Percentiles rank a stretch among this genome's conserved stretches.
phyloP scores from a whole-genome alignment of 1,139 yeast species.

The Candida buenavistaensis region DNA sequence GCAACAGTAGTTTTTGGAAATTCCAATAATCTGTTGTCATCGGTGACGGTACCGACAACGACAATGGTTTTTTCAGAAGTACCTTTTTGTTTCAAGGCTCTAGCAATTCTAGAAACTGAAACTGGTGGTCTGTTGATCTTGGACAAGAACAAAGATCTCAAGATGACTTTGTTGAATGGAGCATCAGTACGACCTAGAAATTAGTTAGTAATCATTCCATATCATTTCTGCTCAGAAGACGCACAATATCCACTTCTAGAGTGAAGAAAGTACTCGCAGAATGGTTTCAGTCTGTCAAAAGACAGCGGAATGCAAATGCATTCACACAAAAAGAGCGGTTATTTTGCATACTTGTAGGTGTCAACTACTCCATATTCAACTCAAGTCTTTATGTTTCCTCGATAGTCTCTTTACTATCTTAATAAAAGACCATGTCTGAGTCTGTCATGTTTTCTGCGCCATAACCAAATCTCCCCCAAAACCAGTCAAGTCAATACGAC shows the following conservation, averaged over 20 bases:
- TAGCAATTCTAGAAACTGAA: slow-evolving; percentile 86
- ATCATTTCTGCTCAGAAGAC: slow-evolving; percentile 58
- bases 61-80: slow-evolving; percentile 91
- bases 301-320: background rate
- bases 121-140: slow-evolving; percentile 99
- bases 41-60: slow-evolving; percentile 99
- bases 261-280: slow-evolving; percentile 59
- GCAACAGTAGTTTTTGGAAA: slow-evolving; percentile 98
- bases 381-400: slow-evolving; percentile 7
- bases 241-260: slow-evolving; percentile 36
- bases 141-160: slow-evolving; percentile 92
- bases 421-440: slow-evolving; percentile 4
- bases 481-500: background rate
- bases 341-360: slow-evolving; percentile 12
- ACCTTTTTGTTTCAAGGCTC: slow-evolving; percentile 81
- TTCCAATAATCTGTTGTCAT: slow-evolving; percentile 90
- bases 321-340: background rate
- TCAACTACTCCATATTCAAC: slow-evolving; percentile 10
- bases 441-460: slow-evolving; percentile 9
- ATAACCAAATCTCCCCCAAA: background rate
- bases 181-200: slow-evolving; percentile 92
- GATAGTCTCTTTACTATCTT: slow-evolving; percentile 15
- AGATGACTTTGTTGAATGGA: slow-evolving; percentile 96
- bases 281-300: slow-evolving; percentile 16
- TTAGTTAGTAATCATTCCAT: slow-evolving; percentile 44